A percentile compares a stretch with the other conserved stretches of the same genome.
These are phyloP conservation scores for Exophiala dermatitidis DNA, from an alignment of 2,329 filamentous ascomycete species.

Conservation along the genomic window DNA sequence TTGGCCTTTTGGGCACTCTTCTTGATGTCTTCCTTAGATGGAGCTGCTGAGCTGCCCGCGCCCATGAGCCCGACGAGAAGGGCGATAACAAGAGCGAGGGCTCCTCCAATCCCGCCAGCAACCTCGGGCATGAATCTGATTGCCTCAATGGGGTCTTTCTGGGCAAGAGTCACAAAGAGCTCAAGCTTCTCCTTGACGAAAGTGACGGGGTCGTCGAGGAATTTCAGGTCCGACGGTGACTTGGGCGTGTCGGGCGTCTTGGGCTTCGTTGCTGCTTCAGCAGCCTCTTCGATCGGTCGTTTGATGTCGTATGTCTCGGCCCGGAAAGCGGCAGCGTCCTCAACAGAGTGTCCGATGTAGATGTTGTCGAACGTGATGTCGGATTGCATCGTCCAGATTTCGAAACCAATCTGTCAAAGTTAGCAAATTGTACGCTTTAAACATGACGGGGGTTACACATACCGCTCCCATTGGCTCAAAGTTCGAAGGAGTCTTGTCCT, in stretches of 20 bases:
- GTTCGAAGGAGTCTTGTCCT: constrained; percentile 95
- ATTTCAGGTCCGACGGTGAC: constrained; percentile 68
- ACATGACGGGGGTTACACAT: constrained; percentile 42
- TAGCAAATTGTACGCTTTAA: not conserved
- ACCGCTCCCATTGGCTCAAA: constrained; percentile 97
- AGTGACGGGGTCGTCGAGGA: constrained; percentile 80
- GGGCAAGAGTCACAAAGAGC: constrained; percentile 77
- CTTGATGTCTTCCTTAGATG: constrained; percentile 69
- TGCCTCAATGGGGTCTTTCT: constrained; percentile 74
- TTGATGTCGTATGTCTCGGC: constrained; percentile 87
- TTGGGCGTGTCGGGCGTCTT: constrained; percentile 60
- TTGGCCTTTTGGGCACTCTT: constrained; percentile 56
- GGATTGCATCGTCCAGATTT: constrained; percentile 99
- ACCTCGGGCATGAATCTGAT: constrained; percentile 88
- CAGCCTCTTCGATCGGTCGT: constrained; percentile 70
- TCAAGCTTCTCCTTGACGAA: constrained; percentile 91
- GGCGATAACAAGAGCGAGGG: constrained; percentile 62
- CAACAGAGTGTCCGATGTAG: constrained; percentile 95
- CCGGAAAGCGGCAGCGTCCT: constrained; percentile 83
- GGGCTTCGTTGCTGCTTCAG: constrained; percentile 71
- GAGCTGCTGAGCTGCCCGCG: constrained; percentile 56
- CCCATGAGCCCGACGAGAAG: constrained; percentile 62
- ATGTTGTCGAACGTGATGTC: constrained; percentile 99
- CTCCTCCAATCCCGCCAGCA: constrained; percentile 67
- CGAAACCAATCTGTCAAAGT: constrained; percentile 72